Percentiles rank a stretch among this genome's conserved stretches.
phyloP scores from a whole-genome alignment of 345 rosid species.

The Pseudoturritis turrita region DNA sequence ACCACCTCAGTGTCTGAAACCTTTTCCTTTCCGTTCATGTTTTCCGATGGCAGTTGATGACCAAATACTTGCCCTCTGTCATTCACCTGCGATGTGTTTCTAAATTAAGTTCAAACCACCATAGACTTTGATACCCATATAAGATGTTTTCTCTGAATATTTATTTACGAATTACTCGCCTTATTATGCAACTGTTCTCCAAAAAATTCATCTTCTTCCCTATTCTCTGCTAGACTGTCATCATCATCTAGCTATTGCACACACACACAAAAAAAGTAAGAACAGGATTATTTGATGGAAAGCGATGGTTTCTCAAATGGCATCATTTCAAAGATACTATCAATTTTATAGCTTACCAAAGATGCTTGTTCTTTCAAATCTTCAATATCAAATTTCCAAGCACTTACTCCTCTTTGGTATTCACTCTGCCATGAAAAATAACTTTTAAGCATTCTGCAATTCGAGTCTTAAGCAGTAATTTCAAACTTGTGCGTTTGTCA shows the following conservation, averaged over 20 bases:
- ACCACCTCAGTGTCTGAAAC: conserved; percentile 37
- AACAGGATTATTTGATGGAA: background rate
- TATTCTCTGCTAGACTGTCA: conserved; percentile 43
- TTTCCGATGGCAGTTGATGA: conserved; percentile 34
- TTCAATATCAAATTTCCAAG: conserved; percentile 94
- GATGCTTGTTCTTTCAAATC: conserved; percentile 96
- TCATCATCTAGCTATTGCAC: conserved; percentile 70
- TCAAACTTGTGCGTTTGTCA: conserved; percentile 23
- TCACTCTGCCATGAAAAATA: conserved; percentile 57
- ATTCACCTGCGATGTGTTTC: conserved; percentile 31
- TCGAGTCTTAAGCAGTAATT: background rate
- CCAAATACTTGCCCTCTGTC: conserved; percentile 21
- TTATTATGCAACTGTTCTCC: conserved; percentile 40
- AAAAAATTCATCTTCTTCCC: conserved; percentile 51
- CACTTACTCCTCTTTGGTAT: conserved; percentile 98
- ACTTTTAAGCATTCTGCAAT: background rate
- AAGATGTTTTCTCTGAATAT: background rate
- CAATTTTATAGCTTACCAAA: conserved; percentile 47
- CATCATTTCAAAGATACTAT: background rate
- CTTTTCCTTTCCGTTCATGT: conserved; percentile 49
- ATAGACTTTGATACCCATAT: background rate
- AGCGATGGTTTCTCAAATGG: conserved; percentile 1
- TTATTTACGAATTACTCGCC: conserved; percentile 30
- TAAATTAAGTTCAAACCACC: background rate
- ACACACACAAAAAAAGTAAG: background rate